Base-by-base conservation (phyloP, 2,329 filamentous ascomycete species). In the Hypoxylon sp. region DNA sequence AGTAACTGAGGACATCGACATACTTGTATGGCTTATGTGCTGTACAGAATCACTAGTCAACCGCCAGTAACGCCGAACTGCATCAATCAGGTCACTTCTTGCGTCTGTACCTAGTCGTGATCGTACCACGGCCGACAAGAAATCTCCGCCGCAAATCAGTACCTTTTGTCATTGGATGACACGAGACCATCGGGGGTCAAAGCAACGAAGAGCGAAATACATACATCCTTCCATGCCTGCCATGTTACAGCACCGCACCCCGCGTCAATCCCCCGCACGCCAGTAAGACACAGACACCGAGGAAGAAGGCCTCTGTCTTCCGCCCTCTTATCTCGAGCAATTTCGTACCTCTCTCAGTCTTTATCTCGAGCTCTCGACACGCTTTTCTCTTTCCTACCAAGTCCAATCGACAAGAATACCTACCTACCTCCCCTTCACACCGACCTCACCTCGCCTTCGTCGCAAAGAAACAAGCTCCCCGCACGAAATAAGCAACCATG, bases 401-500 rank as follows among this genome's bases (percentile, higher is more conserved):
- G 15, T 29, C 11, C 20, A 35, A 24, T 47, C 20, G 15, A 31
- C 15, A 31, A 17, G 11, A 43, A 15, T 7, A 13, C 37, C 21
- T 27, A 35, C 35, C 37, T 26, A 10, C 17, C 42, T 17, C 42
- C 35, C 7, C 11, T 33, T 33, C 29, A 10, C 27, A 10, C 21
- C 13, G 10, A 3, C 26, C 23, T n/a, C 24, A n/a, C n/a, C 3
- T 18, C 27, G 35, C 9, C 23, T 29, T 51, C 51, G 18, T 24
- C 3, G 23, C 18, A 53, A 18, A 41, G 20, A 51, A 11, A 43
- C n/a, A 43, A 18, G 29, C 13, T n/a, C 10, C 18, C 8, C 10
- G 20, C n/a, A 48, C 26, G 52, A 7, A 23, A n/a, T 42, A 26
- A 41, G 10, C 48, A 63, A 58, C 31, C n/a, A 88, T 88, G 85